Conservation (phyloP, 2,329 filamentous ascomycete genomes). For the Lachnellula occidentalis region DNA sequence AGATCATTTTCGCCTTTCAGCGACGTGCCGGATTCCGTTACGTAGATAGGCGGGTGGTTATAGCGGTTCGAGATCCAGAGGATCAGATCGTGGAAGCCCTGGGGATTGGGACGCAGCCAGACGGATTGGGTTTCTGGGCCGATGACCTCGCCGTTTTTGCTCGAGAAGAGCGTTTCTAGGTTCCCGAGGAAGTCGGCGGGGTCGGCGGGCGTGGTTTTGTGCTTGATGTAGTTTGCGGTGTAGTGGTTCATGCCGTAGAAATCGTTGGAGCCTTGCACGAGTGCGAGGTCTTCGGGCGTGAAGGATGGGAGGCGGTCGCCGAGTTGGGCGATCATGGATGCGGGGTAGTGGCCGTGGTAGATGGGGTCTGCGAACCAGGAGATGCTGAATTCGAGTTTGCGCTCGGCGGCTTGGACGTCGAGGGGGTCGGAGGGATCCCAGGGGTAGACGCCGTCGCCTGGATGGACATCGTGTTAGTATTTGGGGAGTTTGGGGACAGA, state of each 20-base stretch:
- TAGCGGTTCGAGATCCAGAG: constrained; percentile 76
- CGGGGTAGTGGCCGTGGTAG: constrained; percentile 79
- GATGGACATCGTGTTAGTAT: neutral
- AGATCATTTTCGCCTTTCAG: constrained; percentile 79
- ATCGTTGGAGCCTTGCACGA: constrained; percentile 84
- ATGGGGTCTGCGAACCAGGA: constrained; percentile 86
- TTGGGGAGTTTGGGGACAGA: neutral
- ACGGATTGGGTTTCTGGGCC: constrained; percentile 76
- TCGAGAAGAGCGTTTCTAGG: constrained; percentile 64
- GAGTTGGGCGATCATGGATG: constrained; percentile 76
- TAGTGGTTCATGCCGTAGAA: constrained; percentile 97
- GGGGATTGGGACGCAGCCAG: constrained; percentile 73
- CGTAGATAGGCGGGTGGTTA: constrained; percentile 70
- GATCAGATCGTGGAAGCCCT: constrained; percentile 72
- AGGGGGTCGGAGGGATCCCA: constrained; percentile 72
- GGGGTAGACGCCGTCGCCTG: constrained; percentile 72
- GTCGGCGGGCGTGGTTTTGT: constrained; percentile 56
- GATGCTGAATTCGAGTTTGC: constrained; percentile 83
- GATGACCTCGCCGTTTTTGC: constrained; percentile 67
- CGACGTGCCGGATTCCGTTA: constrained; percentile 85
- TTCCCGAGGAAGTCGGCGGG: constrained; percentile 69
- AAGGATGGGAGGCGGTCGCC: constrained; percentile 71
- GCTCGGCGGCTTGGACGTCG: constrained; percentile 70
- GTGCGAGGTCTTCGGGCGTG: constrained; percentile 62
- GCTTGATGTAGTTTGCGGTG: constrained; percentile 79